Evolutionary conservation across 164 flowering plant genomes (phyloP), one percentile per base, ranked within the genome.

Genomic region (Umbilicus rupestris): DNA sequence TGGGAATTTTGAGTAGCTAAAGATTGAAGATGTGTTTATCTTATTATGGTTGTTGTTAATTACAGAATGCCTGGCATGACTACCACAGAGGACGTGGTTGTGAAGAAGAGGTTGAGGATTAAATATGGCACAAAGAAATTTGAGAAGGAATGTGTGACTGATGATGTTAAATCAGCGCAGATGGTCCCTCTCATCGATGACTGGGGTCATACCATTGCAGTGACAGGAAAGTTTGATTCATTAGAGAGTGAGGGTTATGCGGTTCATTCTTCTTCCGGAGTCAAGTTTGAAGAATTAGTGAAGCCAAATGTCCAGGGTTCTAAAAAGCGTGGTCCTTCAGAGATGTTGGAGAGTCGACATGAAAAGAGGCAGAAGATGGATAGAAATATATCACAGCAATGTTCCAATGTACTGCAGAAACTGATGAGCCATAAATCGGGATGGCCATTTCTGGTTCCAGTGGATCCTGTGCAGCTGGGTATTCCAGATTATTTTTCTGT

Each of bases 401-500:
- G 97, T 67, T 35, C 78, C 20, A 19, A 19, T 24, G 70, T 94
- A 68, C 72, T 93, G 62, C 80, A 82, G 65, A 74, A 65, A 55
- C 78, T 93, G 42, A 85, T 86, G 84, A 55, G 17, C 30, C 90
- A 89, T 68, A 69, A 68, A 10, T 30, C 19, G 58, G 81, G 83
- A 49, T 83, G 85, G 82, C 70, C 71, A 68, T 94, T 91, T 63
- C 80, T 69, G 55, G 37, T 71, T 5, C 95, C 99, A 3, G 97
- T 94, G 29, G 96, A 91, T 79, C 96, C 96, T 10, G 83, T 84
- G 62, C 57, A 42, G 10, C 50, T 85, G 69, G 63, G 74, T 0
- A 83, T 89, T 68, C 96, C 93, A 17, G 99, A 91, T 78, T 94
- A 94, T 66, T 89, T 84, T 49, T 55, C 79, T 0, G 74, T 91